Evolutionary conservation across 331 rosid genomes (phyloP).

Genomic region (Dryas integrifolia): DNA sequence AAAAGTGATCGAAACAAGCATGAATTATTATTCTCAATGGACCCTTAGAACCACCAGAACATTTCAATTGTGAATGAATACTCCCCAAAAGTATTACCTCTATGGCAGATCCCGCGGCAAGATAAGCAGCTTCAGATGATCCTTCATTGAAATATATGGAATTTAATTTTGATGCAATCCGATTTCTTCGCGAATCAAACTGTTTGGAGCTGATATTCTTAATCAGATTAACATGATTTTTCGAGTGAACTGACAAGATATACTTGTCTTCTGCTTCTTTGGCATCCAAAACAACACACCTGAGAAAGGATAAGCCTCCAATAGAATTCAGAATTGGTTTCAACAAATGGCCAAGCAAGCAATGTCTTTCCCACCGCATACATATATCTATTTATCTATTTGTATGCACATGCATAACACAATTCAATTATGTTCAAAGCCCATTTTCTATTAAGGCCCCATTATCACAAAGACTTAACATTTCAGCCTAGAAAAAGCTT

Average conservation of each 20-base stretch:
- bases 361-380: background rate
- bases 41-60: background rate
- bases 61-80: background rate
- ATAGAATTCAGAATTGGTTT: background rate
- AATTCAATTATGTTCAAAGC: background rate
- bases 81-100: conserved; percentile 45
- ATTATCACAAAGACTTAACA: background rate
- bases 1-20: background rate
- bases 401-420: background rate
- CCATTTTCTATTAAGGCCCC: background rate
- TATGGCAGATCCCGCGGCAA: conserved; percentile 81
- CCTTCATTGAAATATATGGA: conserved; percentile 84
- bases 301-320: conserved; percentile 27
- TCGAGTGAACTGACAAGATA: conserved; percentile 59
- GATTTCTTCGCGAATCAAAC: conserved; percentile 44
- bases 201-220: conserved; percentile 62
- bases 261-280: conserved; percentile 68
- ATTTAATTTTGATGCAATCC: conserved; percentile 40
- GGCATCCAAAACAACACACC: conserved; percentile 75
- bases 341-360: background rate
- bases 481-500: background rate
- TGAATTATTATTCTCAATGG: background rate
- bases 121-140: conserved; percentile 85
- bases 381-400: background rate
- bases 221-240: conserved; percentile 56